These are phyloP conservation scores for Canariomyces notabilis DNA, from an alignment of 2,329 filamentous ascomycete species.

Conservation along the genomic window DNA sequence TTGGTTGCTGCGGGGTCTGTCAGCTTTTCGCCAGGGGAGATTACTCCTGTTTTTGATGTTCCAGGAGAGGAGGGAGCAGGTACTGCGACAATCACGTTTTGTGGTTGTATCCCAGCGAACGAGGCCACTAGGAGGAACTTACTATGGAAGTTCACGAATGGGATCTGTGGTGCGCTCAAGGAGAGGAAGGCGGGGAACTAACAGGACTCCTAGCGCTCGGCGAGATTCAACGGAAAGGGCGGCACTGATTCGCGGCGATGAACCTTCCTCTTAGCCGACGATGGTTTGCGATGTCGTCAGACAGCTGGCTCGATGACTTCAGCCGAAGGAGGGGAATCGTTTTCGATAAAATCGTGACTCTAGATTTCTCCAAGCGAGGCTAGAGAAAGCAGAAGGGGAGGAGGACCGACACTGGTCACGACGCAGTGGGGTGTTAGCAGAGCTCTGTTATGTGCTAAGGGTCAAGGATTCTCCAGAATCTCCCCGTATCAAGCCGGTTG, in stretches of 20 bases:
- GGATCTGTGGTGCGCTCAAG: not conserved
- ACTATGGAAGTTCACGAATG: not conserved
- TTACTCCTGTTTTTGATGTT: not conserved
- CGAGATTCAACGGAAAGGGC: constrained; percentile 9
- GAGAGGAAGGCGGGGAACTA: constrained; percentile 10
- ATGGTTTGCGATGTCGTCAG: constrained; percentile 21
- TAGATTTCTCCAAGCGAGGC: constrained; percentile 22
- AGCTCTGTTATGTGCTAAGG: constrained; percentile 27
- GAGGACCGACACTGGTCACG: constrained; percentile 18
- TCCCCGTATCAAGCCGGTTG: constrained; percentile 19
- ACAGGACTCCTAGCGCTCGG: constrained; percentile 14
- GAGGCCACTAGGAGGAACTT: not conserved
- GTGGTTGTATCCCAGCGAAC: not conserved
- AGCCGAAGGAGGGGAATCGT: constrained; percentile 20
- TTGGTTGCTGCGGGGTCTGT: not conserved
- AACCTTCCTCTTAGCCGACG: constrained; percentile 19
- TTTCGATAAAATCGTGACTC: constrained; percentile 19
- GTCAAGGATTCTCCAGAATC: constrained; percentile 25
- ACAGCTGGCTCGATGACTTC: constrained; percentile 24
- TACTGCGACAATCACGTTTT: not conserved
- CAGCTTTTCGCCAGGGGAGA: not conserved
- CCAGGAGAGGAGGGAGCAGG: not conserved
- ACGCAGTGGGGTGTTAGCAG: constrained; percentile 26
- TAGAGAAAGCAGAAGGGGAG: constrained; percentile 18
- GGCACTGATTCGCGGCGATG: constrained; percentile 7